phyloP scores from a whole-genome alignment of 208 protist genomes.

The Zelonia costaricensis region DNA sequence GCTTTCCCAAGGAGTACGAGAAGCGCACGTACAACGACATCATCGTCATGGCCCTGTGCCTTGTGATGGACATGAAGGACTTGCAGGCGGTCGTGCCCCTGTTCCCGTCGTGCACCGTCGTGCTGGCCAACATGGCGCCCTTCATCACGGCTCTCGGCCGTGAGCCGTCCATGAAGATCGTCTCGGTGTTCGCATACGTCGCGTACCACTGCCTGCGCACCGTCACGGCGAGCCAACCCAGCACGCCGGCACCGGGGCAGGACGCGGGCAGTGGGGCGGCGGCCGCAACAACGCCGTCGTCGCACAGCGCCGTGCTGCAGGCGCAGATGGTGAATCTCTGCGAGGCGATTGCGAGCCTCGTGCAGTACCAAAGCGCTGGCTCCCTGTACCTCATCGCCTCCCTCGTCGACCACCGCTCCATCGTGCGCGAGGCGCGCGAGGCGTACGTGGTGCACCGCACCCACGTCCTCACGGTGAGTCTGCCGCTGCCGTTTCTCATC shows the following conservation, averaged over 20 bases:
- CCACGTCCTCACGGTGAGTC: conserved; percentile 11
- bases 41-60: conserved; percentile 69
- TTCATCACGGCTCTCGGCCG: conserved; percentile 69
- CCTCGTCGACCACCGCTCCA: conserved; percentile 51
- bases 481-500: conserved; percentile 59
- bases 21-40: conserved; percentile 77
- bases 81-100: conserved; percentile 39
- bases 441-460: conserved; percentile 32
- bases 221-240: neutral
- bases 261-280: neutral
- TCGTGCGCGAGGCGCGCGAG: conserved; percentile 48
- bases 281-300: neutral
- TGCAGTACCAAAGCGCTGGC: conserved; percentile 72
- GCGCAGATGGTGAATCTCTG: conserved; percentile 62
- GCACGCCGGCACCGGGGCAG: neutral
- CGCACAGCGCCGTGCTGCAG: conserved; percentile 10
- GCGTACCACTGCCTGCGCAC: conserved; percentile 41
- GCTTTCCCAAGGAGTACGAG: conserved; percentile 32
- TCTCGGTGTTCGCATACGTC: conserved; percentile 48
- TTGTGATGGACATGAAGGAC: conserved; percentile 58
- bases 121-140: conserved; percentile 86
- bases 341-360: conserved; percentile 68
- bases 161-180: conserved; percentile 46
- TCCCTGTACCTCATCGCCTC: conserved; percentile 49
- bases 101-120: conserved; percentile 63